These are phyloP conservation scores for Themeda triandra DNA, from an alignment of 176 grass and related monocot species.

Conservation along the genomic window DNA sequence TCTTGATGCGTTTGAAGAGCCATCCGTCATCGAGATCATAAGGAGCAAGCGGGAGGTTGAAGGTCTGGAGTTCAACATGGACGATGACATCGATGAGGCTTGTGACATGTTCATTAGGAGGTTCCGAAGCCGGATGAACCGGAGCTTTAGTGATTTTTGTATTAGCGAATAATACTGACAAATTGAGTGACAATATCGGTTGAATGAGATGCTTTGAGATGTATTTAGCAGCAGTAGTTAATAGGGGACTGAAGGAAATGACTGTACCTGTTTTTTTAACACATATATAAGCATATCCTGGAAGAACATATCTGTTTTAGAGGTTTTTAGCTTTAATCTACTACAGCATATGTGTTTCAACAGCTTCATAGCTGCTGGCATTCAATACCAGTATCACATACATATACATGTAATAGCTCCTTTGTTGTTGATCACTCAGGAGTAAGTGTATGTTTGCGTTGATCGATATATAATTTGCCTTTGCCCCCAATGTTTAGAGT, in stretches of 20 bases:
- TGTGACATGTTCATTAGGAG: constrained; percentile 75
- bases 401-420: not conserved
- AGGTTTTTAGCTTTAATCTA: not conserved
- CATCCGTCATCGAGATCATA: constrained; percentile 63
- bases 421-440: not conserved
- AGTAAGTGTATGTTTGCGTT: not conserved
- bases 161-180: not conserved
- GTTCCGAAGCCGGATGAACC: constrained; percentile 48
- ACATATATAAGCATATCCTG: not conserved
- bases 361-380: not conserved
- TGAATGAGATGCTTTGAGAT: not conserved
- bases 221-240: not conserved
- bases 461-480: no score
- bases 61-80: constrained; percentile 64
- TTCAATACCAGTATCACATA: not conserved
- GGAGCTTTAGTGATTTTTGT: not conserved
- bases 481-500: not conserved
- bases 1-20: not conserved
- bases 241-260: not conserved
- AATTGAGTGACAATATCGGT: no score
- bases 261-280: not conserved
- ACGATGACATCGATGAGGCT: constrained; percentile 70
- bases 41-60: constrained; percentile 52
- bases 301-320: not conserved
- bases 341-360: not conserved